phyloP scores from a whole-genome alignment of 345 rosid species.

The Syzygium grande region DNA sequence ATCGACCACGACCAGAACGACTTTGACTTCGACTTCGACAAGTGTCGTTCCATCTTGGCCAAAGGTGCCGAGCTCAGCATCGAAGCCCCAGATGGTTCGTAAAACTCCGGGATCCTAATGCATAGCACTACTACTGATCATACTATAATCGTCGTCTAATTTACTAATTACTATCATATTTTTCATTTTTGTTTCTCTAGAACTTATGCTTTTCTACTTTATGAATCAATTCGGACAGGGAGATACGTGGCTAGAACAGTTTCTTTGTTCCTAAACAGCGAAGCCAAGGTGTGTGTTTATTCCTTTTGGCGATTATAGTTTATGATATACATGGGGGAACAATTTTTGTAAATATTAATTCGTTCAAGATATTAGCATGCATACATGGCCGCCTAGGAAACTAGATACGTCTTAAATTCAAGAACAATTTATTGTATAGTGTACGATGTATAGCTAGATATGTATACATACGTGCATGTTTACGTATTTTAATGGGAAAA shows the following conservation, averaged over 20 bases:
- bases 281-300: constrained; percentile 44
- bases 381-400: background rate
- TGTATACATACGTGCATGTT: no score
- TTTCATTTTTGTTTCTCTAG: background rate
- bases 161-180: background rate
- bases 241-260: constrained; percentile 57
- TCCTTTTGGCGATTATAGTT: background rate
- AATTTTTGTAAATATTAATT: background rate
- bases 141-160: background rate
- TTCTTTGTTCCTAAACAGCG: constrained; percentile 40
- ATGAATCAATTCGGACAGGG: constrained; percentile 33
- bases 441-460: background rate
- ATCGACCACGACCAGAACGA: constrained; percentile 39
- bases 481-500: no score
- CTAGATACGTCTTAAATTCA: background rate
- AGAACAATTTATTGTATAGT: background rate
- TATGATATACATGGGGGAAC: background rate
- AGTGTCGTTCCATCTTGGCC: constrained; percentile 47
- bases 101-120: background rate
- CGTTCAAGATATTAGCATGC: no score
- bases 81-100: constrained; percentile 71
- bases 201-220: background rate
- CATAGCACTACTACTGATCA: background rate
- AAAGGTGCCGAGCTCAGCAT: constrained; percentile 65
- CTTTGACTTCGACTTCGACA: constrained; percentile 49